Evolutionary conservation across 2,329 filamentous ascomycete genomes (phyloP), one percentile per base, ranked within the genome.

Genomic region (Aspergillus cejpii): DNA sequence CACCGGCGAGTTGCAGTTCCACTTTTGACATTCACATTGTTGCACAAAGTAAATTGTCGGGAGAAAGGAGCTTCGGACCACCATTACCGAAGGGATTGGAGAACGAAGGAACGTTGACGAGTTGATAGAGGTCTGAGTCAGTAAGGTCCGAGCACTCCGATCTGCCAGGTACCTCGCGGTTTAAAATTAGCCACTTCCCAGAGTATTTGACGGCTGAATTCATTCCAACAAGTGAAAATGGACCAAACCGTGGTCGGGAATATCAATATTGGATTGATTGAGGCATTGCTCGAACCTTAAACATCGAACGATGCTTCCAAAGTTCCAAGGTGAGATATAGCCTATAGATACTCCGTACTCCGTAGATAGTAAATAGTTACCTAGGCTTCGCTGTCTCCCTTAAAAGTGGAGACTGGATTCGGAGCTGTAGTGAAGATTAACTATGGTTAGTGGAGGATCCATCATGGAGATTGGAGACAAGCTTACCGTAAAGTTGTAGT

Each of bases 1-100:
- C 42, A 45, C 26, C 49, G 53, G 51, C 49, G 45, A 49, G 39
- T 44, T 49, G 51, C 53, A 55, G 42, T n/a, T 27, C 5, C n/a
- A 34, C 36, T 19, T 31, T 37, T 41, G 34, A 23, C 17, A 39
- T 39, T 15, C 28, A 28, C n/a, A 19, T n/a, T 26, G 45, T 48
- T 26, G 45, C 39, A 48, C 45, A 48, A 37, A 24, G 37, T 20
- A 23, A 31, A 39, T 44, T 29, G 36, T 17, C 11, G 34, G 37
- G 39, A 26, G 37, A 10, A 34, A 11, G 31, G 17, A 17, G 5
- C 6, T 20, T 34, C 24, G 37, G 5, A 8, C 37, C 24, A 27
- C 37, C 37, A 29, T 8, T 34, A 34, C 15, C 31, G 15, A 20
- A 34, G 31, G 11, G 11, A 10, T 8, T 34, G 17, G 15, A 34